Conservation (phyloP, 228 moss, liverwort and hornwort species). For the Sphagnum magellanicum region DNA sequence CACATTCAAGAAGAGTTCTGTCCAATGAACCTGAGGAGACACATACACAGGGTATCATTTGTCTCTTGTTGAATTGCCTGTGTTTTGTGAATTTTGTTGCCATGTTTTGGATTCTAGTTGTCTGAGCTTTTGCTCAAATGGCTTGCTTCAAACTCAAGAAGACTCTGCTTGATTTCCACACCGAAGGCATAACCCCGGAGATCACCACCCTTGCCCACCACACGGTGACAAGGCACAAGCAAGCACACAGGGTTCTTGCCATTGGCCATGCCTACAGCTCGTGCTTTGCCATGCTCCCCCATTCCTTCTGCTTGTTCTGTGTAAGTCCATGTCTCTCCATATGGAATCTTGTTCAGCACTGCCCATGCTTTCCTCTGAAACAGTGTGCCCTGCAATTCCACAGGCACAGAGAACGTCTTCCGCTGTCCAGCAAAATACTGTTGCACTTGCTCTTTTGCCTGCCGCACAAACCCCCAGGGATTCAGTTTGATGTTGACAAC, state of each 20-base stretch:
- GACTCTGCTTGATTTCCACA: constrained; percentile 46
- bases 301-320: constrained; percentile 74
- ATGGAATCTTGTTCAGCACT: constrained; percentile 55
- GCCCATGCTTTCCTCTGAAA: constrained; percentile 79
- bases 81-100: too few species aligned
- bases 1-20: too few species aligned
- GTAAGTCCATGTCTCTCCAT: constrained; percentile 58
- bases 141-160: constrained; percentile 57
- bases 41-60: too few species aligned
- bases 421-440: constrained; percentile 80
- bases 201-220: constrained; percentile 62
- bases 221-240: constrained; percentile 82
- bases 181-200: constrained; percentile 64
- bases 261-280: constrained; percentile 88
- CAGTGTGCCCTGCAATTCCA: constrained; percentile 48
- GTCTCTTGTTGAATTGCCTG: too few species aligned
- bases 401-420: constrained; percentile 54
- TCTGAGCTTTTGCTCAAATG: too few species aligned
- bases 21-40: too few species aligned
- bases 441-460: constrained; percentile 77
- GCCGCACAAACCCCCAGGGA: constrained; percentile 1
- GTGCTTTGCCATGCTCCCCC: constrained; percentile 77
- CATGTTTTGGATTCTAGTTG: not conserved
- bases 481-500: too few species aligned
- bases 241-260: constrained; percentile 76